phyloP scores from a whole-genome alignment of 1,284 basidiomycete species.

The Cerrena zonata region DNA sequence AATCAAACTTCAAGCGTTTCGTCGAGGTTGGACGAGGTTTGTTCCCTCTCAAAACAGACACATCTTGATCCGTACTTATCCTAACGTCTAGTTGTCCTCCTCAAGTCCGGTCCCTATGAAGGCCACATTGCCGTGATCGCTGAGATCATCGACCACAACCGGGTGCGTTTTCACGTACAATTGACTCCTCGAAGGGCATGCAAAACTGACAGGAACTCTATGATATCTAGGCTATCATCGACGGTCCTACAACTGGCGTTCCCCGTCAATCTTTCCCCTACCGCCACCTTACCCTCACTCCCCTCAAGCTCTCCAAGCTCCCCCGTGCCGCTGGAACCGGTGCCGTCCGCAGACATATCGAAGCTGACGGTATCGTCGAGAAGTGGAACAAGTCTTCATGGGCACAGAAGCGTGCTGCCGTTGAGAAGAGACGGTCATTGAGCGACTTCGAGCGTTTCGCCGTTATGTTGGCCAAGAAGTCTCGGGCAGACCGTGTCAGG shows the following conservation, averaged over 20 bases:
- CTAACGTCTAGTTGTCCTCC: constrained; percentile 72
- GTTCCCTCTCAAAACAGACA: constrained; percentile 19
- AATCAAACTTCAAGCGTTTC: constrained; percentile 92
- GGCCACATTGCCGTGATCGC: constrained; percentile 93
- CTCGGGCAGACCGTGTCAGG: constrained; percentile 63
- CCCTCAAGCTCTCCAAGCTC: constrained; percentile 77
- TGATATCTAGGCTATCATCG: constrained; percentile 77
- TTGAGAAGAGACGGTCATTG: constrained; percentile 70
- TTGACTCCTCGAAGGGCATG: too few species aligned
- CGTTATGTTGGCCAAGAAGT: constrained; percentile 74
- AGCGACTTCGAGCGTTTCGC: constrained; percentile 89
- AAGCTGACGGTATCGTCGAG: constrained; percentile 71
- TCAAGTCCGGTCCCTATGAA: constrained; percentile 80
- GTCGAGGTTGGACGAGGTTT: constrained; percentile 93
- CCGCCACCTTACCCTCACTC: constrained; percentile 90
- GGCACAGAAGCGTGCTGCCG: constrained; percentile 85
- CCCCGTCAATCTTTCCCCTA: constrained; percentile 89
- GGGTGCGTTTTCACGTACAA: constrained; percentile 53
- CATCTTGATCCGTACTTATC: background rate
- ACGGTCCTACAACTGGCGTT: constrained; percentile 87
- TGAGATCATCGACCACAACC: constrained; percentile 99
- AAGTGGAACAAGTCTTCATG: constrained; percentile 85
- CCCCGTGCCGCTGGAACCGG: constrained; percentile 85
- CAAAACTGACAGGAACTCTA: background rate
- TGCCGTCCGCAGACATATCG: constrained; percentile 80